Evolutionary conservation across 1,139 yeast species (phyloP).

Genomic region (Schwanniomyces etchellsii): DNA sequence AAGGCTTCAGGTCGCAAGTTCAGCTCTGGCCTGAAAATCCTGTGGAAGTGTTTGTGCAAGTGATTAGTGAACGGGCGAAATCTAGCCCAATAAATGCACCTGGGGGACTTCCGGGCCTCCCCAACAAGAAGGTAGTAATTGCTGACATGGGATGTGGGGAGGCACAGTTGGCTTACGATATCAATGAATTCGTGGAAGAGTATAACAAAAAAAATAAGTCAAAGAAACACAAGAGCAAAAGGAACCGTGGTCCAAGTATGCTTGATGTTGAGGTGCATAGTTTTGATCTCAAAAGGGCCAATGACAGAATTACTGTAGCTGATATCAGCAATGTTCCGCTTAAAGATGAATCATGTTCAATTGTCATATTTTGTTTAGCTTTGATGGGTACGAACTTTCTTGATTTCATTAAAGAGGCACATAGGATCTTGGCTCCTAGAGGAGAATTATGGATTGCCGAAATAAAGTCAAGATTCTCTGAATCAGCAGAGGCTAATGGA

Average conservation of each 20-base stretch:
- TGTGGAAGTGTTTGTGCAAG: constrained; percentile 77
- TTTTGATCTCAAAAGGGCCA: constrained; percentile 83
- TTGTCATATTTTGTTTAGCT: constrained; percentile 88
- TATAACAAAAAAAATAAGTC: constrained; percentile 27
- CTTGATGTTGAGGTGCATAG: constrained; percentile 68
- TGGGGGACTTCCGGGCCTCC: constrained; percentile 82
- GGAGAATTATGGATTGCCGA: constrained; percentile 98
- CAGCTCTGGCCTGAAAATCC: constrained; percentile 98
- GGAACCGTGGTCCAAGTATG: constrained; percentile 21
- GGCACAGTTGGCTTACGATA: constrained; percentile 74
- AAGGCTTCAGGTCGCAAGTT: constrained; percentile 91
- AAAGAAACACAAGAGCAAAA: constrained; percentile 14
- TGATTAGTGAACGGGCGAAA: constrained; percentile 53
- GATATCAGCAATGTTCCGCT: constrained; percentile 90
- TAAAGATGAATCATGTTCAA: constrained; percentile 67
- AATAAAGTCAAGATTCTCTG: constrained; percentile 86
- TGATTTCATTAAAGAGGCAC: constrained; percentile 87
- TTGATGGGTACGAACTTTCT: constrained; percentile 96
- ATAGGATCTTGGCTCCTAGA: constrained; percentile 77
- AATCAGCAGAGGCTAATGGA: constrained; percentile 24
- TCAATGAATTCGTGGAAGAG: constrained; percentile 44
- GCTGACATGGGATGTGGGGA: constrained; percentile 99
- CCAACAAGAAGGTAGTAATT: constrained; percentile 53
- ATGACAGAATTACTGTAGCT: constrained; percentile 88
- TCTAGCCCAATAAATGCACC: constrained; percentile 80